Percentiles rank a stretch among this genome's conserved stretches.
phyloP scores from a whole-genome alignment of 1,284 basidiomycete genomes.

The Abortiporus biennis region DNA sequence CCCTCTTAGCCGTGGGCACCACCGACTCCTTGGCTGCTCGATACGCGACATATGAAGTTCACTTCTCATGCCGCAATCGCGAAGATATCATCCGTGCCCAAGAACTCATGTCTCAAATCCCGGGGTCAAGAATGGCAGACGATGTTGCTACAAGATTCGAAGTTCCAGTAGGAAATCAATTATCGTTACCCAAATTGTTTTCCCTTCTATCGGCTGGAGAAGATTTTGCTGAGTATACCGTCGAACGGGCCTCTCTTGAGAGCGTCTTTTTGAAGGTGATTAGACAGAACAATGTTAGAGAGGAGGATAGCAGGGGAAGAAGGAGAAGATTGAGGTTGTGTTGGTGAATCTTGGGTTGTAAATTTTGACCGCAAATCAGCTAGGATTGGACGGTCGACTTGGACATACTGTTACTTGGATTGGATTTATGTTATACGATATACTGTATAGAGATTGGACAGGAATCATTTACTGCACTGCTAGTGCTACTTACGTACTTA shows the following conservation, averaged over 20 bases:
- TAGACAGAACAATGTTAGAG: constrained; percentile 52
- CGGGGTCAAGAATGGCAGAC: constrained; percentile 59
- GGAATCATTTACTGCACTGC: no score
- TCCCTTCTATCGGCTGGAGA: constrained; percentile 42
- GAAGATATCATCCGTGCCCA: constrained; percentile 52
- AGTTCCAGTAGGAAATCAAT: constrained; percentile 45
- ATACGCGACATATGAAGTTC: constrained; percentile 73
- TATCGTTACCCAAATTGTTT: constrained; percentile 56
- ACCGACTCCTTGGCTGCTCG: constrained; percentile 56
- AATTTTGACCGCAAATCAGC: no score
- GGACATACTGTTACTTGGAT: no score
- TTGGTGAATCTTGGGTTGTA: no score
- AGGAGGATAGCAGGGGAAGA: constrained; percentile 39
- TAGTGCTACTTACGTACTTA: no score
- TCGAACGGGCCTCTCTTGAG: constrained; percentile 64
- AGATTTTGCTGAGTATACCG: constrained; percentile 58
- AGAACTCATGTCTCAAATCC: constrained; percentile 56
- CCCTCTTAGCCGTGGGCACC: constrained; percentile 61
- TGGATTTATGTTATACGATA: no score
- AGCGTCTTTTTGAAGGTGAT: constrained; percentile 74
- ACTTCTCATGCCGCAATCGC: constrained; percentile 62
- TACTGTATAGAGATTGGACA: no score
- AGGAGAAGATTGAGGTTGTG: constrained; percentile 21
- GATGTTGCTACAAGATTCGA: constrained; percentile 78
- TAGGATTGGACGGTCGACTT: no score